These are phyloP conservation scores for Pyrenophora seminiperda DNA, from an alignment of 2,329 filamentous ascomycete species.

Conservation along the genomic window DNA sequence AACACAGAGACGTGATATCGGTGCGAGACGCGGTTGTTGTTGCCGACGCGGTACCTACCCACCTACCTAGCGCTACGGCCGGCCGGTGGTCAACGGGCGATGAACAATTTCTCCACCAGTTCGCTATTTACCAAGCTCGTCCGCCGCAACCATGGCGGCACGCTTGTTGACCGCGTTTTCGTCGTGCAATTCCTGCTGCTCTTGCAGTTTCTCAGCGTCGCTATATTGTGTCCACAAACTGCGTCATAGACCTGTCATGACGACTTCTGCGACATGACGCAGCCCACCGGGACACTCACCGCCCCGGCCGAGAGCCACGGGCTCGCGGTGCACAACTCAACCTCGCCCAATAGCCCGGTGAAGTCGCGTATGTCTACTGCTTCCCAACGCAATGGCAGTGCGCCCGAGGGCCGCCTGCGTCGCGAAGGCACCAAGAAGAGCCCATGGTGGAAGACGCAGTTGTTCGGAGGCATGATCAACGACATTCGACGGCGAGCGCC, in stretches of 20 bases:
- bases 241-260: conserved; percentile 6
- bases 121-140: conserved; percentile 9
- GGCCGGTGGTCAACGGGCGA: conserved; percentile 6
- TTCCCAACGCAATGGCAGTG: conserved; percentile 5
- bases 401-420: conserved; percentile 10
- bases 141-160: conserved; percentile 1
- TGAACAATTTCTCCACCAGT: conserved; percentile 10
- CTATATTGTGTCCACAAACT: background rate
- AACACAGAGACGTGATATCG: background rate
- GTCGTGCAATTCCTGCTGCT: background rate
- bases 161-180: background rate
- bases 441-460: conserved; percentile 73
- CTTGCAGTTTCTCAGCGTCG: background rate
- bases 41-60: conserved; percentile 1
- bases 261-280: conserved; percentile 21
- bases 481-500: conserved; percentile 76
- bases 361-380: conserved; percentile 20
- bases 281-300: conserved; percentile 27
- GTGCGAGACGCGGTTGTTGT: background rate
- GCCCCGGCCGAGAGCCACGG: conserved; percentile 26
- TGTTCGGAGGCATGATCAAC: conserved; percentile 79
- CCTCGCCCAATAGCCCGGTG: conserved; percentile 27
- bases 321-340: conserved; percentile 22
- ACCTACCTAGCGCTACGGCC: no score
- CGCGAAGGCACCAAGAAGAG: conserved; percentile 28